Evolutionary conservation across 2,329 filamentous ascomycete species (phyloP).

Genomic region (Akanthomyces uredinophilus): DNA sequence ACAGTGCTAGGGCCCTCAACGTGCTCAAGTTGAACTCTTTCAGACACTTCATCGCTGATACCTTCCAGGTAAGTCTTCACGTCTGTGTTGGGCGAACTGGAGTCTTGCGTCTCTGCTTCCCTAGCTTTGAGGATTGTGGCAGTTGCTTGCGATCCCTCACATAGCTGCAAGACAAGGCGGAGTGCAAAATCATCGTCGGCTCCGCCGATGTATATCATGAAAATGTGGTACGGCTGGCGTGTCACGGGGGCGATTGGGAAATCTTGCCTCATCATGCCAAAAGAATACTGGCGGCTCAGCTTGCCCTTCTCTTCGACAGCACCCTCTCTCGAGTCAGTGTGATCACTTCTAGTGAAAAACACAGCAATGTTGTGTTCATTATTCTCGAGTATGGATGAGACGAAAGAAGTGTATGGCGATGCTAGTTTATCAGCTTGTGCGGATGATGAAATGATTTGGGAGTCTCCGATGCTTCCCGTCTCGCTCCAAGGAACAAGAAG

Average conservation of each 20-base stretch:
- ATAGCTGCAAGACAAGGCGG: conserved; percentile 76
- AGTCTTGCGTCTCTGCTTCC: neutral
- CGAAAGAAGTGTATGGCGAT: conserved; percentile 64
- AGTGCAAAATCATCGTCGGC: conserved; percentile 76
- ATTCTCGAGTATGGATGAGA: conserved; percentile 60
- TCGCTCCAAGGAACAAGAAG: conserved; percentile 89
- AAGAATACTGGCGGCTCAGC: conserved; percentile 50
- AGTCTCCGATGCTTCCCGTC: conserved; percentile 68
- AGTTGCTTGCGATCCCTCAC: conserved; percentile 71
- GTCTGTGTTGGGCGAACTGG: conserved; percentile 5
- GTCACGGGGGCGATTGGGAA: conserved; percentile 52
- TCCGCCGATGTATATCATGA: conserved; percentile 82
- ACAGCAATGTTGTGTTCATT: conserved; percentile 67
- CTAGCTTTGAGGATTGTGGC: conserved; percentile 57
- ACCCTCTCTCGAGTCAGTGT: conserved; percentile 32
- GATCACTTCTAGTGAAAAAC: conserved; percentile 58
- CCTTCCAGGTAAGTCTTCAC: conserved; percentile 16
- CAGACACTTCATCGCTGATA: conserved; percentile 13
- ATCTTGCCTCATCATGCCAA: conserved; percentile 53
- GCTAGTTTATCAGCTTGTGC: conserved; percentile 34
- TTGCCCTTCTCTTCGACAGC: conserved; percentile 40
- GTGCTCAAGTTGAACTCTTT: conserved; percentile 21
- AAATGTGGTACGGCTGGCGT: conserved; percentile 74
- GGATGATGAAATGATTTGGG: conserved; percentile 33
- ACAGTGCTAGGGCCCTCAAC: conserved; percentile 15